Base-by-base conservation (phyloP, 2,329 filamentous ascomycete species). In the Ceratocystis eucalypticola region DNA sequence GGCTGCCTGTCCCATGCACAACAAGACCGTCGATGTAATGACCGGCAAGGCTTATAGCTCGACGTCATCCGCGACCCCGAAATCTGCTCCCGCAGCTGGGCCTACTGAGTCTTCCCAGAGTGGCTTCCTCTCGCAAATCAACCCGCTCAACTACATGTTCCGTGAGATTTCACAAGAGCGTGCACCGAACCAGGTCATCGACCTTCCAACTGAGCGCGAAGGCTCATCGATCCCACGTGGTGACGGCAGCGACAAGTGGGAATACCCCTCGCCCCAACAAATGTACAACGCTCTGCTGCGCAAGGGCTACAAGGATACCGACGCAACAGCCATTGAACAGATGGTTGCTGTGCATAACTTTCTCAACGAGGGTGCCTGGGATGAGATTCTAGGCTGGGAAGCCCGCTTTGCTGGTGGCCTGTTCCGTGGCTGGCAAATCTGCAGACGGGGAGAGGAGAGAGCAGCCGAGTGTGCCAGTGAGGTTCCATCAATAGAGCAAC, bases 341-440 rank as follows among this genome's bases (percentile, higher is more conserved):
- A 99, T 99, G 94, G 94, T 99, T 5, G 88, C 91, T 0, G 91
- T 97, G 10, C 94, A 99, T 80, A 99, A 99, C 77, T 97, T 96
- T 73, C 77, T 99, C 68, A 99, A 99, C 75, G 94, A 99, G 75
- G 94, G 94, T 70, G 94, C 94, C 6, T 99, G 94, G 94, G 83
- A 84, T 20, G 94, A 99, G 80, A 96, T 99, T 73, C 82, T 94
- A 70, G 88, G 88, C 53, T 97, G 93, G 93, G 94, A 99, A 79
- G 82, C 86, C 66, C 84, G 92, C 65, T 99, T 97, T 74, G 80
- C 83, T 22, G 81, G 82, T 44, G 94, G 94, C 0, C 75, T 96
- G 28, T 78, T 76, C 68, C 80, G 83, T 61, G 91, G 88, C 50
- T 93, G 88, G 85, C 80, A 85, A 70, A 82, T 87, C 67, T 94